phyloP scores from a whole-genome alignment of 352 stramenopile species.

The Plasmopara viticola region DNA sequence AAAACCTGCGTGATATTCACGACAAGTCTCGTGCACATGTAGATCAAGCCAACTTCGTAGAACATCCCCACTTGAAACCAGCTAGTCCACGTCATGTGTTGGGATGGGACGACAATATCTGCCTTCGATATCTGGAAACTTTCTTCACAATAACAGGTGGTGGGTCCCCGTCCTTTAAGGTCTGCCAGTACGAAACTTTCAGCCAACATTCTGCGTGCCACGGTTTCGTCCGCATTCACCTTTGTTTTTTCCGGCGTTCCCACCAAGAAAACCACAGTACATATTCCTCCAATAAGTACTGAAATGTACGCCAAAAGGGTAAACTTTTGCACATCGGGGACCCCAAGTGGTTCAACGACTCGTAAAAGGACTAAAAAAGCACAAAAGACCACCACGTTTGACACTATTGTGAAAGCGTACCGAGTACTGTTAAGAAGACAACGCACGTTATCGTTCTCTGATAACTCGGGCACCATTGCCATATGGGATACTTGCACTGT shows the following conservation, averaged over 20 bases:
- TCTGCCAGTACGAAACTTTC: constrained; percentile 57
- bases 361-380: constrained; percentile 67
- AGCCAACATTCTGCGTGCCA: constrained; percentile 23
- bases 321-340: constrained; percentile 69
- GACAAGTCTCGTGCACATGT: constrained; percentile 84
- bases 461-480: constrained; percentile 80
- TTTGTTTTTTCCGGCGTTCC: constrained; percentile 59
- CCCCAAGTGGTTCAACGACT: constrained; percentile 50
- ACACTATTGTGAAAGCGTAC: constrained; percentile 83
- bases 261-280: constrained; percentile 54
- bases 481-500: constrained; percentile 83
- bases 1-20: constrained; percentile 85
- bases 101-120: constrained; percentile 19
- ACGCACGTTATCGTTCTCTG: constrained; percentile 66
- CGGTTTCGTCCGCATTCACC: constrained; percentile 10
- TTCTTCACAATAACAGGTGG: constrained; percentile 43
- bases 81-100: constrained; percentile 62
- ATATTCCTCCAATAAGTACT: constrained; percentile 54
- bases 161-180: constrained; percentile 33
- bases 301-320: constrained; percentile 68
- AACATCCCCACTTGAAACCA: constrained; percentile 82
- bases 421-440: constrained; percentile 77
- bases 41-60: constrained; percentile 79
- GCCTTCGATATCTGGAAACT: constrained; percentile 33
- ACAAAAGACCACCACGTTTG: constrained; percentile 81